Base-by-base conservation (phyloP, 106 monocot species). In the Agapanthus africanus region DNA sequence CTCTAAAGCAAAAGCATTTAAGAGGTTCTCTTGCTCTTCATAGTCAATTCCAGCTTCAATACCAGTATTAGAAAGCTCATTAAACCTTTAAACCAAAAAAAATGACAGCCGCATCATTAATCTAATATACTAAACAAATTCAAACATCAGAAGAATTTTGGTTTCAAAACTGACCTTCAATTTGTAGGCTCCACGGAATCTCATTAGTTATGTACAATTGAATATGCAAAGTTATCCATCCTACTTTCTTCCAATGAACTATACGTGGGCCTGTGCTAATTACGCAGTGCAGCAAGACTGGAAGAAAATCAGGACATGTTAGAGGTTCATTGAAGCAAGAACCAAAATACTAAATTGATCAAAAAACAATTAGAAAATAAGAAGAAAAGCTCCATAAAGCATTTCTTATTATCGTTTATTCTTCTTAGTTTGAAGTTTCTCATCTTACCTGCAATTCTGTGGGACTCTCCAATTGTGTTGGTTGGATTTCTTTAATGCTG, bases 401-500 rank as follows among this genome's bases (percentile, higher is more conserved):
- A n/a, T n/a, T n/a, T n/a, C n/a, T n/a, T n/a, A n/a, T n/a, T n/a
- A n/a, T n/a, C 23, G 26, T 14, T 14, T 16, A 16, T 11, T 7
- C 28, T 56, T 5, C 7, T 26, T 26, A 28, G 23, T 56, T 8
- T 26, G 28, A 27, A 27, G 23, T 56, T 4, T 14, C 30, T 63
- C n/a, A 73, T 47, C 56, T 40, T 62, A 76, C 69, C 76, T 76
- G 46, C 76, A 76, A 61, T 69, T 76, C 36, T 76, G 40, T 49
- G 76, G 76, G 25, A 76, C 69, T 23, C 69, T 76, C 76, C 76
- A 69, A 25, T n/a, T 5, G 13, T 28, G 60, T 42, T 36, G 19
- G 7, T 35, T 69, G 1, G 60, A 49, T 37, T 15, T 59, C 59
- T 69, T 69, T 22, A 26, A 21, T 38, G 6, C 27, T 27, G 69